A percentile compares a stretch with the other conserved stretches of the same genome.
These are phyloP conservation scores for Cantharellus cinnabarinus DNA, from an alignment of 768 basidiomycete species.

Conservation along the genomic window DNA sequence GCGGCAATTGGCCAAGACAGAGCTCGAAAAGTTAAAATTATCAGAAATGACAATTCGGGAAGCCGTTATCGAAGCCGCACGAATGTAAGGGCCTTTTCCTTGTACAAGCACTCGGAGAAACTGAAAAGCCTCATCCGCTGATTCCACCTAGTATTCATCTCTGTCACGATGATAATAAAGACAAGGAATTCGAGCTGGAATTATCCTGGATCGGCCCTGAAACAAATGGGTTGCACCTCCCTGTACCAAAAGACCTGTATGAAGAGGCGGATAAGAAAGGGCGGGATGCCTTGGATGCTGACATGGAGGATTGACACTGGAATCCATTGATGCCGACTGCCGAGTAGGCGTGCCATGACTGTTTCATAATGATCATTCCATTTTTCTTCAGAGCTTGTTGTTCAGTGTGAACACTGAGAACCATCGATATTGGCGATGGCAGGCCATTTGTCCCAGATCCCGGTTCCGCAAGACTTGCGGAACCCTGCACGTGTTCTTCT, in stretches of 20 bases:
- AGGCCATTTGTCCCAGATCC: too few species aligned
- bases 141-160: conserved; percentile 58
- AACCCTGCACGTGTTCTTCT: too few species aligned
- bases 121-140: too few species aligned
- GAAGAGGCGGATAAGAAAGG: conserved; percentile 69
- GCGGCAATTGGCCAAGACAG: conserved; percentile 93
- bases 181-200: conserved; percentile 96
- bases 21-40: conserved; percentile 87
- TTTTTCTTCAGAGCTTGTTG: too few species aligned
- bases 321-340: too few species aligned
- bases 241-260: conserved; percentile 69
- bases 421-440: too few species aligned
- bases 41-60: conserved; percentile 59
- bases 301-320: background rate
- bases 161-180: conserved; percentile 93
- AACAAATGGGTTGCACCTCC: conserved; percentile 55
- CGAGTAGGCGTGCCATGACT: too few species aligned
- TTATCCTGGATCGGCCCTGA: conserved; percentile 90
- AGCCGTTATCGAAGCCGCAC: conserved; percentile 80
- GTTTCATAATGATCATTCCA: too few species aligned
- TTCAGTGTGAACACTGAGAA: too few species aligned
- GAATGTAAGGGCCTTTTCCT: conserved; percentile 47
- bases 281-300: background rate
- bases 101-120: too few species aligned
- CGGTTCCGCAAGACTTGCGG: too few species aligned